A percentile compares a stretch with the other conserved stretches of the same genome.
Evolutionary conservation across 257 asterid genomes (phyloP).

Genomic region (Gentiana straminea): DNA sequence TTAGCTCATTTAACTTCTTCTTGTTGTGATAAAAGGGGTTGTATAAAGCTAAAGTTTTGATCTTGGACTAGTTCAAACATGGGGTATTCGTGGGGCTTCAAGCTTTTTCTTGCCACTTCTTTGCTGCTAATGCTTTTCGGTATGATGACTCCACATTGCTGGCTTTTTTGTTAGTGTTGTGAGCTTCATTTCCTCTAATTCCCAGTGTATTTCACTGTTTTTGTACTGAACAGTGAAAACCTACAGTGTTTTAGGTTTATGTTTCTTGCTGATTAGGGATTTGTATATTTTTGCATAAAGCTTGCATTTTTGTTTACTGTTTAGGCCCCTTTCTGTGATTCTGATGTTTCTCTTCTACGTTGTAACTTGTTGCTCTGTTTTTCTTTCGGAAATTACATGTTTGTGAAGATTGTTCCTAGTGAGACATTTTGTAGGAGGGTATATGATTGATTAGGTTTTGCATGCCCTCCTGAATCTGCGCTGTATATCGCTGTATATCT

Average conservation of each 20-base stretch:
- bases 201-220: not conserved
- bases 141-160: slow-evolving; percentile 10
- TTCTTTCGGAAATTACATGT: too few species aligned
- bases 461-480: too few species aligned
- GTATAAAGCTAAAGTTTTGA: not conserved
- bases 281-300: not conserved
- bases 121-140: slow-evolving; percentile 48
- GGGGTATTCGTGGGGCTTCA: slow-evolving; percentile 30
- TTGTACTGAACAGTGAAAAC: not conserved
- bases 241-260: slow-evolving; percentile 7
- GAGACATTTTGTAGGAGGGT: too few species aligned
- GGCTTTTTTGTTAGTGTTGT: not conserved
- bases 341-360: not conserved
- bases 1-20: not conserved
- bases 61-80: not conserved
- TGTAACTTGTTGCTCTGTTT: too few species aligned
- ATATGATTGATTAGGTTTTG: too few species aligned
- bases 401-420: too few species aligned
- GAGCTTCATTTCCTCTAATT: not conserved
- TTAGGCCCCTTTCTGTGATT: not conserved
- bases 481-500: too few species aligned
- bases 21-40: not conserved
- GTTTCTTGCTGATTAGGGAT: not conserved
- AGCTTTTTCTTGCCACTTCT: slow-evolving; percentile 25
- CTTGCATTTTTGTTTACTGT: not conserved